Base-by-base conservation (phyloP, 257 asterid species). In the Lithospermum erythrorhizon region DNA sequence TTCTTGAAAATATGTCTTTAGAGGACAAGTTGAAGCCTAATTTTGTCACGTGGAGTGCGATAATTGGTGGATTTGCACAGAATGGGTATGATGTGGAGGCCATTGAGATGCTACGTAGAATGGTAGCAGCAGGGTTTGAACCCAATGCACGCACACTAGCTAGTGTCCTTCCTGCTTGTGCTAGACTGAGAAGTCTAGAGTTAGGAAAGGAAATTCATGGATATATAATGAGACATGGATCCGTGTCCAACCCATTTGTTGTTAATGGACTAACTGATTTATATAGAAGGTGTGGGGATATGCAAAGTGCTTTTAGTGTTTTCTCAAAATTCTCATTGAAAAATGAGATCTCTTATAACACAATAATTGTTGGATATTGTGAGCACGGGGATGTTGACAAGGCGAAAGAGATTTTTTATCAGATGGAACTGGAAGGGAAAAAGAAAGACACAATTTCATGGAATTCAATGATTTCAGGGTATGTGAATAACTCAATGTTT, bases 381-480 rank as follows among this genome's bases (percentile, higher is more conserved):
- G 82, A 84, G 60, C 74, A 72, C 58, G 79, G 87, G 55, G 75
- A 81, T 24, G 61, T 82, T 75, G 23, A 54, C 0, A 82, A 67
- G 61, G 95, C 90, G 18, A 75, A 75, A 70, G 85, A 82, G 72
- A 79, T 84, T 58, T 84, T 89, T 45, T 67, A 76, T 72, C 67
- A 53, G 71, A 81, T 89, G 95, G 82, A 75, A 58, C 18, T 25
- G 18, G 89, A 80, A 47, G 86, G 83, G 24, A 75, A 67, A 53
- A 48, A 65, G 23, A 76, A 68, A 67, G 86, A 70, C 58, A 59
- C 84, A 76, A 76, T 84, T 65, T 76, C 95, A 0, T 90, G 95
- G 95, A 87, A 87, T 75, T 79, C 94, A 0, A 79, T 89, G 94
- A 82, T 89, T 63, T 78, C 97, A 21, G 95, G 97, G 20, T 86